These are phyloP conservation scores for Tulasnella sp. DNA, from an alignment of 768 basidiomycete species.

Conservation along the genomic window DNA sequence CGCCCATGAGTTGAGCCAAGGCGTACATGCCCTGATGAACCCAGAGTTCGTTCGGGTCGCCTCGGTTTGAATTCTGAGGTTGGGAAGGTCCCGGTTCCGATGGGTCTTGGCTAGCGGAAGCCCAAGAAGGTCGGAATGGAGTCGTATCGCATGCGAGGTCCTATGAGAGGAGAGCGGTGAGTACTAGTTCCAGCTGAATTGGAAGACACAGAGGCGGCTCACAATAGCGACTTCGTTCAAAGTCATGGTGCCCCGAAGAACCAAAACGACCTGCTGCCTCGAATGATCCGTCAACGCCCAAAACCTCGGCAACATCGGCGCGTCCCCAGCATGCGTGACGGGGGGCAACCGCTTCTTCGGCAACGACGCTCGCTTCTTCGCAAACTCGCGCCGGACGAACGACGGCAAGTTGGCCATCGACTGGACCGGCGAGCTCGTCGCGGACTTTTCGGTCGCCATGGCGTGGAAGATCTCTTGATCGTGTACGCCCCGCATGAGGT, in stretches of 20 bases:
- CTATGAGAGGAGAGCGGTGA: not conserved
- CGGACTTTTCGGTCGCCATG: slow-evolving; percentile 33
- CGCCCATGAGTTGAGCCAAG: slow-evolving; percentile 75
- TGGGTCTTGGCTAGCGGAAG: not conserved
- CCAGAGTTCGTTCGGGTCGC: slow-evolving; percentile 37
- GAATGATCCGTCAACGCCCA: slow-evolving; percentile 81
- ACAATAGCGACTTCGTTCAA: slow-evolving; percentile 74
- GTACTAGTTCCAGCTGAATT: not conserved
- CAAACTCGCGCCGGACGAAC: not conserved
- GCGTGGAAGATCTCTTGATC: slow-evolving; percentile 76
- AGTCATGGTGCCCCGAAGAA: slow-evolving; percentile 75
- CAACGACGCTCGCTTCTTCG: slow-evolving; percentile 1
- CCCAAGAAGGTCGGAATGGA: slow-evolving; percentile 24
- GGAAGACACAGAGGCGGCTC: not conserved
- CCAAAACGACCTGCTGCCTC: slow-evolving; percentile 64
- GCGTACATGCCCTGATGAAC: slow-evolving; percentile 77
- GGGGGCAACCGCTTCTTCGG: not conserved
- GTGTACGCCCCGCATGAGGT: slow-evolving; percentile 67
- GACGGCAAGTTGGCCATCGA: slow-evolving; percentile 10
- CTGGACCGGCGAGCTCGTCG: not conserved
- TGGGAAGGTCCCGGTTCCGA: not conserved
- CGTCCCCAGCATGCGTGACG: slow-evolving; percentile 27
- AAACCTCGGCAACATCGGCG: slow-evolving; percentile 54
- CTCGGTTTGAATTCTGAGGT: slow-evolving; percentile 29
- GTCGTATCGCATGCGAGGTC: slow-evolving; percentile 76